Evolutionary conservation across 176 grass and related monocot species (phyloP).

Genomic region (Poa pratensis): DNA sequence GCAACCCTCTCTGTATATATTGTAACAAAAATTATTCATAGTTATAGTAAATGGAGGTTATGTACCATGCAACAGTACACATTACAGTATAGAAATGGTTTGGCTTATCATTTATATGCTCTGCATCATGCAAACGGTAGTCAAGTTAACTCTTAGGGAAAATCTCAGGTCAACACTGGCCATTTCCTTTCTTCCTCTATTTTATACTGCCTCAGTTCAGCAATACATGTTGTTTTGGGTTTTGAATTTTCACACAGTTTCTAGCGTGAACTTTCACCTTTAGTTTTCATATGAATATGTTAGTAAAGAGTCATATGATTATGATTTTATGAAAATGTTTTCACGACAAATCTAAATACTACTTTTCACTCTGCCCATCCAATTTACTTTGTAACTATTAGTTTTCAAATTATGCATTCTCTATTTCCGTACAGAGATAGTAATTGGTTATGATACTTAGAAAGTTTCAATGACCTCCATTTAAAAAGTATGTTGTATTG

Average conservation of each 20-base stretch:
- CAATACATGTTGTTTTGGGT: neutral
- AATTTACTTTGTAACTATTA: neutral
- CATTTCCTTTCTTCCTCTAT: neutral
- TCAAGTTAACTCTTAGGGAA: neutral
- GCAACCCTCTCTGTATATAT: neutral
- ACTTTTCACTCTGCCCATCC: no score
- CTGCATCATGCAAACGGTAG: neutral
- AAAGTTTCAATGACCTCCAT: neutral
- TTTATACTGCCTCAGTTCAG: neutral
- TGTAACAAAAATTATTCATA: neutral
- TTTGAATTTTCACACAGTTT: neutral
- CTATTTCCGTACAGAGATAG: neutral
- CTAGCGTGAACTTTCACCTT: neutral
- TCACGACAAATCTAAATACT: neutral
- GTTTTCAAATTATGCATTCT: neutral
- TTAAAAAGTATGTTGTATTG: neutral
- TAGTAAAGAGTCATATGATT: neutral
- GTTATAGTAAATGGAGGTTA: neutral
- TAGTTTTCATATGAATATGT: neutral
- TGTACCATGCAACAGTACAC: neutral
- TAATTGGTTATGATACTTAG: neutral
- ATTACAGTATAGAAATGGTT: neutral
- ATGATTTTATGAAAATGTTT: neutral
- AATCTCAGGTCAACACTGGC: neutral
- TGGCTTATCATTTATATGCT: neutral